A percentile compares a stretch with the other conserved stretches of the same genome.
Evolutionary conservation across 2,329 filamentous ascomycete species (phyloP).

Genomic region (Monascus ruber): DNA sequence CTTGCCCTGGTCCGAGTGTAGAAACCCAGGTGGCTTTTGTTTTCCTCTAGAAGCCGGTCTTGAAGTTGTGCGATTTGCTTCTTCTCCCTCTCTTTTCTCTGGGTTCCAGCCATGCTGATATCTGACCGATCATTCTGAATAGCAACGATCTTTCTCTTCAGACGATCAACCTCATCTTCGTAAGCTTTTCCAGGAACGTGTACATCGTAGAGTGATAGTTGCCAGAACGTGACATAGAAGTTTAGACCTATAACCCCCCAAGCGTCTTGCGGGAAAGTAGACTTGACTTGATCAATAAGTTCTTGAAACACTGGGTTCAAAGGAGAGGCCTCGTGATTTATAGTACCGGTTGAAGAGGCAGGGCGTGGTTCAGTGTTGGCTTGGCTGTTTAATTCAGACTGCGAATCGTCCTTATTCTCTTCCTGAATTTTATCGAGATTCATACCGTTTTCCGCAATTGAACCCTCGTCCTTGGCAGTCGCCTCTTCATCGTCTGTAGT

Average conservation of each 20-base stretch:
- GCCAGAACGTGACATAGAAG: conserved; percentile 89
- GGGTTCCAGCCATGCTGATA: conserved; percentile 53
- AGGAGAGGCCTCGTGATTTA: conserved; percentile 33
- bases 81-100: conserved; percentile 59
- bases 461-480: conserved; percentile 8
- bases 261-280: conserved; percentile 48
- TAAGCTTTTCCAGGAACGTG: conserved; percentile 68
- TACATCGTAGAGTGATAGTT: conserved; percentile 71
- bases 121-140: conserved; percentile 63
- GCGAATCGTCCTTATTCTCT: background rate
- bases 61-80: conserved; percentile 58
- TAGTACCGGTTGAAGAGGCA: conserved; percentile 13
- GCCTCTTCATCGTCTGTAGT: conserved; percentile 17
- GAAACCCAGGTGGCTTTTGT: conserved; percentile 55
- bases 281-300: conserved; percentile 58
- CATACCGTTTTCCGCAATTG: conserved; percentile 16
- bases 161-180: conserved; percentile 57
- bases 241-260: conserved; percentile 63
- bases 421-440: conserved; percentile 23
- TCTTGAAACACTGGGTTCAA: conserved; percentile 63
- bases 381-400: conserved; percentile 6
- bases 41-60: conserved; percentile 60
- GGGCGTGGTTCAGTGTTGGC: conserved; percentile 5
- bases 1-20: conserved; percentile 57
- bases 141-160: conserved; percentile 55